Evolutionary conservation across 345 rosid genomes (phyloP), one percentile per base, ranked within the genome.

Genomic region (Eucalyptus erythrocorys): DNA sequence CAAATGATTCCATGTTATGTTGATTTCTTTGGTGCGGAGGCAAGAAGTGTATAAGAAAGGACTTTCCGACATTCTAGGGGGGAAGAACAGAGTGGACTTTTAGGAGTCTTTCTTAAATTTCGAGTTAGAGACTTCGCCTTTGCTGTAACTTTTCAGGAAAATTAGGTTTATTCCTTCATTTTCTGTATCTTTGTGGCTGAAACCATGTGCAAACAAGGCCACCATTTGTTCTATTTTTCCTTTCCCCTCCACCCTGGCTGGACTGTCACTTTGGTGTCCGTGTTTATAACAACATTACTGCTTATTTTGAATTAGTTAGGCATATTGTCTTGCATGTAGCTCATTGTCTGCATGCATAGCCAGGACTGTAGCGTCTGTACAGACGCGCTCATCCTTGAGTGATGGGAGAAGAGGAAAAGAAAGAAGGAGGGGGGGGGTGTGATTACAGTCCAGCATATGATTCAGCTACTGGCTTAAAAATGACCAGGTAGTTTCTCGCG

Each of bases 351-450:
- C 76, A 32, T 68, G 13, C 80, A 68, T 17, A 17, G 26, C 24
- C 3, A 24, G 37, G 80, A 68, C 24, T 34, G 80, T 34, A 68
- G 80, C 43, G 5, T 34, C 40, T 1, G 7, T 68, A 40, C 80
- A 68, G 26, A 68, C 34, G 26, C 43, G 40, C 22, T 34, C 26
- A 1, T 68, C 80, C 80, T 68, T 34, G 80, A 5, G 80, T 68
- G 43, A 68, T 68, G 40, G 42, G 19, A 51, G 55, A 51, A 64
- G 76, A 64, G 76, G 34, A 16, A n/a, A 32, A 30, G 51, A 15
- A 6, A 4, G n/a, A 5, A 3, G 21, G 3, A 6, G 2, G 8
- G 64, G 10, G 42, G 10, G 6, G 37, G 40, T 4, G 1, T 7
- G 79, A 32, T 59, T 26, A 27, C 66, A 59, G 15, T 59, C n/a